phyloP scores from a whole-genome alignment of 2,329 filamentous ascomycete species.

The Xylariaceae sp. region DNA sequence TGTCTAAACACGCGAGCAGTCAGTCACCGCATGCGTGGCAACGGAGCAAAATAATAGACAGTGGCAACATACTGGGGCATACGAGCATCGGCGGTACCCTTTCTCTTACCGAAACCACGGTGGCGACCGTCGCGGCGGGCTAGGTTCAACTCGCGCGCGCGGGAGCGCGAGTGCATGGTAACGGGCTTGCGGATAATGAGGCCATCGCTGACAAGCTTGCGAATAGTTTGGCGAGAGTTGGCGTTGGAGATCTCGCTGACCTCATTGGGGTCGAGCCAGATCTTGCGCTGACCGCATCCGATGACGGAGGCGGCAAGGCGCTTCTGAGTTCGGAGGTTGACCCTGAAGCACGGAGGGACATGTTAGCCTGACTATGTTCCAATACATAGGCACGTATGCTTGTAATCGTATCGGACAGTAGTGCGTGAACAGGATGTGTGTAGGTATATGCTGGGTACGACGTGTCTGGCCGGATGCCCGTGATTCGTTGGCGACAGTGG shows the following conservation, averaged over 20 bases:
- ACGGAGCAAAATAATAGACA: background rate
- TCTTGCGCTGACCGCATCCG: constrained; percentile 99
- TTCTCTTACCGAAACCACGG: constrained; percentile 99
- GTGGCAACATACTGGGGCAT: constrained; percentile 77
- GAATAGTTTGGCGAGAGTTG: constrained; percentile 99
- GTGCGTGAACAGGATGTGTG: background rate
- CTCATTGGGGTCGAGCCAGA: constrained; percentile 99
- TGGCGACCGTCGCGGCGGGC: constrained; percentile 94
- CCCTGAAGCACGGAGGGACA: constrained; percentile 54
- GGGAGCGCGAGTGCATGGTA: constrained; percentile 98
- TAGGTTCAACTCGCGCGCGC: constrained; percentile 90
- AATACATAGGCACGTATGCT: background rate
- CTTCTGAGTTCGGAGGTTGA: constrained; percentile 99
- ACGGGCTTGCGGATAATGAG: constrained; percentile 99
- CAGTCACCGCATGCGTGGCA: background rate
- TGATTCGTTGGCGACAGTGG: background rate
- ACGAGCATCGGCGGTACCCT: constrained; percentile 99
- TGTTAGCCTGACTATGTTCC: constrained; percentile 12
- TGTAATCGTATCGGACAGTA: background rate
- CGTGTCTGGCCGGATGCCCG: background rate
- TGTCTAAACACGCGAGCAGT: constrained; percentile 53
- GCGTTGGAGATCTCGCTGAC: constrained; percentile 99
- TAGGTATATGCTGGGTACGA: background rate
- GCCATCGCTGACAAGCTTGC: constrained; percentile 99
- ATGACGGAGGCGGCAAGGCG: constrained; percentile 98